phyloP scores from a whole-genome alignment of 2,329 filamentous ascomycete genomes.

The Colletotrichum theobromicola region DNA sequence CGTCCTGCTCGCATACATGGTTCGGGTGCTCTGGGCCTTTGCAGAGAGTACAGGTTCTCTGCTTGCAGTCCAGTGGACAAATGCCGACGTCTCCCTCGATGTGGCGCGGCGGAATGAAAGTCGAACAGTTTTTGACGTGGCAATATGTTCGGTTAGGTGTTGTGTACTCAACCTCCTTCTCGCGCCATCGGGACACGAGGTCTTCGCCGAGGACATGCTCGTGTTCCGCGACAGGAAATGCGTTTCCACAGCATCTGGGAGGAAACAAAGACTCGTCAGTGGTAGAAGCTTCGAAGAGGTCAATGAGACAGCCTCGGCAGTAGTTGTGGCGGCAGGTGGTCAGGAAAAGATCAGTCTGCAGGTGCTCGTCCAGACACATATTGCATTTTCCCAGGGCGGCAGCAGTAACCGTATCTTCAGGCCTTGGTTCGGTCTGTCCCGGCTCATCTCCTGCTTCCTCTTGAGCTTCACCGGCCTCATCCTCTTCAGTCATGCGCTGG shows the following conservation, averaged over 20 bases:
- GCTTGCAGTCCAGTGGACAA: background rate
- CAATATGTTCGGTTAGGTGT: background rate
- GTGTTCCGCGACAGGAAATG: background rate
- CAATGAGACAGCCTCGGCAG: background rate
- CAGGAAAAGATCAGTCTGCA: background rate
- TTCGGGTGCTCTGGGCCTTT: background rate
- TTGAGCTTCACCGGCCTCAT: background rate
- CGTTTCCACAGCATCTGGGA: background rate
- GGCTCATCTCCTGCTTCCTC: background rate
- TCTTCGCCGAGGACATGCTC: background rate
- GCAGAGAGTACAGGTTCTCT: background rate
- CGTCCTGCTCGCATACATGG: background rate
- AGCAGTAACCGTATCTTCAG: background rate
- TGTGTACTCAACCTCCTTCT: background rate
- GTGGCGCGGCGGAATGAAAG: background rate
- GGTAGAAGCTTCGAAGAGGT: background rate
- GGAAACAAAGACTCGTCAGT: background rate
- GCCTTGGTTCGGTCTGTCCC: background rate
- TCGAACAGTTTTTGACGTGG: background rate
- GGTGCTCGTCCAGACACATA: background rate
- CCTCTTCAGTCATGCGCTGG: background rate
- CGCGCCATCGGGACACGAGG: background rate
- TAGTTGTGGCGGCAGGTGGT: background rate
- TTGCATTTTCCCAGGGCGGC: background rate
- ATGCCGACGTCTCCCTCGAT: accelerated